Base-by-base conservation (phyloP, 805 yeast genomes). In the Yarrowia sp. region DNA sequence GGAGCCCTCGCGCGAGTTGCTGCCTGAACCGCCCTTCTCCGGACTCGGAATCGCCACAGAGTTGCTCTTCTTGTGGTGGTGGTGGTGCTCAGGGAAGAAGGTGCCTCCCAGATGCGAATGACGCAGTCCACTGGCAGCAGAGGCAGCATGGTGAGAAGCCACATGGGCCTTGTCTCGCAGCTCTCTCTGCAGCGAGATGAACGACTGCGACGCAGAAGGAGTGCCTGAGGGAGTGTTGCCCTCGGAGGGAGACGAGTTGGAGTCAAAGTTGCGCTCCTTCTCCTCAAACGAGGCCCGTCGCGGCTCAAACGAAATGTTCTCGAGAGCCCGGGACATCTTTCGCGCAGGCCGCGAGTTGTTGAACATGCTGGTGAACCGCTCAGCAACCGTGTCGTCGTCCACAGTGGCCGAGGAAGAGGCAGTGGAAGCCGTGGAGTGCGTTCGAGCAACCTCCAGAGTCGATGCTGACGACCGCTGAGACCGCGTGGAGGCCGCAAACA, bases 311-410 rank as follows among this genome's bases (percentile, higher is more conserved):
- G 61, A 55, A 8, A 55, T 55, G 29, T 19, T 21, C 8, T 55
- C 61, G 8, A 39, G 27, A 3, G 46, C 61, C 8, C 61, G 61
- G 8, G 61, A 55, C 46, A 55, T 55, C 19, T 55, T 55, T 13
- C 61, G 47, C 1, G 36, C 36, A 1, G 46, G 46, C 2, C 38
- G 18, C 2, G 58, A 33, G 42, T 51, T 33, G 42, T 51, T 33
- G 42, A 51, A 35, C 58, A 51, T 33, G 58, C 18, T 33, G 4
- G 42, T n/a, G 32, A 51, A 51, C 13, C 58, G 58, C 6, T 51
- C 42, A 16, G 42, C 58, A 12, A 33, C 58, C 5, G 32, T 22
- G 6, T 51, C 58, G 32, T 51, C 58, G 21, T 51, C 58, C 12
- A 51, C 18, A 7, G 58, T 51, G 6, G 58, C 58, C 4, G 58